Conservation (phyloP, 345 rosid genomes). For the Melaleuca alternifolia region DNA sequence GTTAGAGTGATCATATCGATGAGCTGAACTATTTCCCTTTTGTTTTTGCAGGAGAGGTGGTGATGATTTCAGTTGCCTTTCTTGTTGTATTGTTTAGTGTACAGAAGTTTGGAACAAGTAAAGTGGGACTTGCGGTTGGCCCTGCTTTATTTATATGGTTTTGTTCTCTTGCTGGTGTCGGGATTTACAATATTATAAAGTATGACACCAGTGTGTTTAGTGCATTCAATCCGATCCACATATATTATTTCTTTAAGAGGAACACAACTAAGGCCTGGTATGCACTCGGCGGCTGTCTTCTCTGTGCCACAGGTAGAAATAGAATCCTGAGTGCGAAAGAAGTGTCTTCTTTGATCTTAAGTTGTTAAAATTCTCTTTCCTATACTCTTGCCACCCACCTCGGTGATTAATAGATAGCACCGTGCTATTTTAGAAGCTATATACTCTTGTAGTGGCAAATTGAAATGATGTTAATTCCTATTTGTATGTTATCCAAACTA, state of each 20-base stretch:
- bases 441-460: background rate
- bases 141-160: slow-evolving; percentile 97
- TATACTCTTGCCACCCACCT: background rate
- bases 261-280: slow-evolving; percentile 84
- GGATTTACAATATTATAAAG: slow-evolving; percentile 74
- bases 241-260: slow-evolving; percentile 83
- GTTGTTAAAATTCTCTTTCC: background rate
- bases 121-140: slow-evolving; percentile 88
- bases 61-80: slow-evolving; percentile 86
- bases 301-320: slow-evolving; percentile 83
- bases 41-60: slow-evolving; percentile 75
- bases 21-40: slow-evolving; percentile 7
- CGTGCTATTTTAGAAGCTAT: background rate
- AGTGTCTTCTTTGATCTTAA: background rate
- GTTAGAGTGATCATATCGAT: slow-evolving; percentile 3
- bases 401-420: background rate
- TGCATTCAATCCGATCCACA: slow-evolving; percentile 89
- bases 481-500: background rate
- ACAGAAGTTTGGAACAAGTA: slow-evolving; percentile 98
- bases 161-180: slow-evolving; percentile 87
- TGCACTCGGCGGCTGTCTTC: slow-evolving; percentile 97
- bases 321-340: background rate
- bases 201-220: slow-evolving; percentile 63
- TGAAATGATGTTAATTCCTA: background rate
- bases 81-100: slow-evolving; percentile 88